Base-by-base conservation (phyloP, 2,329 filamentous ascomycete species). In the Diaporthe australafricana region DNA sequence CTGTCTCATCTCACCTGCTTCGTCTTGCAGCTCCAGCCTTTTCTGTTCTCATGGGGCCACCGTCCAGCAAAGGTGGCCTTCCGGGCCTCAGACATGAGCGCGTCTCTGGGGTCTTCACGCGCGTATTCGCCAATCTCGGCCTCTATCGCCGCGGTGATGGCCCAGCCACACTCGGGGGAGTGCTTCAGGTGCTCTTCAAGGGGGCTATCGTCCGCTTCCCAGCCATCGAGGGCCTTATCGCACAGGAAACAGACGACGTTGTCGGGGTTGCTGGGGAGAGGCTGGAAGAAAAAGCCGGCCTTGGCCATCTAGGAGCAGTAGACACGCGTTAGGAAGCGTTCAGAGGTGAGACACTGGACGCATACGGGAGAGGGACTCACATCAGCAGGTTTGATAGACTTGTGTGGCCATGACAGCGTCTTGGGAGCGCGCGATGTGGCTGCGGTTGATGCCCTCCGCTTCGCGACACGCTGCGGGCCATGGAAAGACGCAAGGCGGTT, bases 241-340 rank as follows among this genome's bases (percentile, higher is more conserved):
- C 96, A 99, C 47, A 95, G 87, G 81, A 97, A 98, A 81, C 96
- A 99, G 76, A 90, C 89, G 60, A 94, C 94, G 81, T 98, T 98
- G 81, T 99, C 96, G 47, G 92, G 92, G 78, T 91, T 93, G 57
- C 90, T 88, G 66, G 89, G 86, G 17, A 89, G 90, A 2, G 96
- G 96, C 73, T 91, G 89, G 83, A 94, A 98, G 83, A 92, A 96
- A 84, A 99, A 98, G 47, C 96, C 96, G 70, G 96, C 96, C 78
- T 90, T 91, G 5, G 96, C 96, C 77, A 99, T 91, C 93, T 98
- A 79, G 16, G 50, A 27, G 20, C 4, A 22, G 25, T 47, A 38
- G 53, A 50, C 65, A 47, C 14, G 69, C 78, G 81, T 52, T 27
- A 27, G 32, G 8, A 60, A 30, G 42, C 30, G 25, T 60, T 14